A percentile compares a stretch with the other conserved stretches of the same genome.
These are phyloP conservation scores for Echinosophora koreensis DNA, from an alignment of 306 rosid genomes.

Conservation along the genomic window DNA sequence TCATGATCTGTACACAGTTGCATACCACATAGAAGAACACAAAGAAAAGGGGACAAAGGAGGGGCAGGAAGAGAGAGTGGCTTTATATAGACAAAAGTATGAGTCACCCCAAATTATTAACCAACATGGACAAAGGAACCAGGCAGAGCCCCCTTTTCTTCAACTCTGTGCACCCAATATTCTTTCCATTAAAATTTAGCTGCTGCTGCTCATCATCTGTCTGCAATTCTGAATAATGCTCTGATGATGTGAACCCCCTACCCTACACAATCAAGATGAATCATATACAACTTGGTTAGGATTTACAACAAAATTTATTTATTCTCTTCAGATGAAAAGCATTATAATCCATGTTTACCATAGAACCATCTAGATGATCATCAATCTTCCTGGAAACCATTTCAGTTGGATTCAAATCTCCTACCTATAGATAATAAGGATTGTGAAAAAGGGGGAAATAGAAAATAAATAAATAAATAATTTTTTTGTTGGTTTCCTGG, in stretches of 20 bases:
- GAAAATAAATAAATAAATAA: neutral
- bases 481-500: too few species aligned
- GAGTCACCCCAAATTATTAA: slow-evolving; percentile 67
- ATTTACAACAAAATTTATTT: slow-evolving; percentile 29
- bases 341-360: slow-evolving; percentile 57
- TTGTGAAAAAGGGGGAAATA: neutral
- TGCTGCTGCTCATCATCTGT: slow-evolving; percentile 45
- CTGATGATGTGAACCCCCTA: slow-evolving; percentile 53
- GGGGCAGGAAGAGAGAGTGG: slow-evolving; percentile 3
- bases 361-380: slow-evolving; percentile 57
- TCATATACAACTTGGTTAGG: slow-evolving; percentile 37
- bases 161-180: slow-evolving; percentile 60
- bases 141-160: slow-evolving; percentile 78
- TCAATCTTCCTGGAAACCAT: slow-evolving; percentile 58
- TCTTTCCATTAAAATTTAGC: slow-evolving; percentile 45
- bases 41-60: slow-evolving; percentile 33
- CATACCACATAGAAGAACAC: slow-evolving; percentile 38
- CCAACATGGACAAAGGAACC: slow-evolving; percentile 82
- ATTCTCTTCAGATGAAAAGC: slow-evolving; percentile 17
- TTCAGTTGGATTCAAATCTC: slow-evolving; percentile 57
- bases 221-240: slow-evolving; percentile 57
- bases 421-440: slow-evolving; percentile 54
- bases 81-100: slow-evolving; percentile 30
- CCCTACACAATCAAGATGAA: slow-evolving; percentile 56
- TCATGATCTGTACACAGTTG: slow-evolving; percentile 37